phyloP scores from a whole-genome alignment of 208 protist genomes.

The Acanthamoeba pearcei region DNA sequence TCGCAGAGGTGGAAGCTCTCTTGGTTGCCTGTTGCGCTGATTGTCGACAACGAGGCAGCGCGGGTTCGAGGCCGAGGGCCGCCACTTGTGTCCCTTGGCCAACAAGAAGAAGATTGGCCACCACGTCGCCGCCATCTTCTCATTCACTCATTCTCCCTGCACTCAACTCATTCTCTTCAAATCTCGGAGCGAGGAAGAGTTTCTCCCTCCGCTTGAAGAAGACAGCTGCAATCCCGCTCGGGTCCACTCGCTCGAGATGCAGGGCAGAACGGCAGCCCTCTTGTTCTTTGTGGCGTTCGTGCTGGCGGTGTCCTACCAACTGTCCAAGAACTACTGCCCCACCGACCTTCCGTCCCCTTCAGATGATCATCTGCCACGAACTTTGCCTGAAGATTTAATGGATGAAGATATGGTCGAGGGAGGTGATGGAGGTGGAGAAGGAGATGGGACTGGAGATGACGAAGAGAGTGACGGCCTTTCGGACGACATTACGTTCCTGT shows the following conservation, averaged over 20 bases:
- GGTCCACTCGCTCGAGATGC: background rate
- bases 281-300: conserved; percentile 19
- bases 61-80: too few species aligned
- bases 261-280: background rate
- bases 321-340: background rate
- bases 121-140: too few species aligned
- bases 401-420: background rate
- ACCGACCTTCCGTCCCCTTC: background rate
- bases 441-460: background rate
- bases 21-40: too few species aligned
- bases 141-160: too few species aligned
- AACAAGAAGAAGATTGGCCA: too few species aligned
- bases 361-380: background rate
- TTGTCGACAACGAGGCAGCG: too few species aligned
- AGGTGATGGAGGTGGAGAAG: background rate
- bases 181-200: background rate
- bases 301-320: background rate
- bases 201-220: background rate
- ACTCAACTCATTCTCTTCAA: too few species aligned
- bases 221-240: too few species aligned
- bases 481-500: conserved; percentile 55
- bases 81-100: too few species aligned
- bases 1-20: too few species aligned
- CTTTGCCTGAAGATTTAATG: background rate
- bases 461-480: conserved; percentile 20